Evolutionary conservation across 2,329 filamentous ascomycete species (phyloP).

Genomic region (Didymellaceae sp.): DNA sequence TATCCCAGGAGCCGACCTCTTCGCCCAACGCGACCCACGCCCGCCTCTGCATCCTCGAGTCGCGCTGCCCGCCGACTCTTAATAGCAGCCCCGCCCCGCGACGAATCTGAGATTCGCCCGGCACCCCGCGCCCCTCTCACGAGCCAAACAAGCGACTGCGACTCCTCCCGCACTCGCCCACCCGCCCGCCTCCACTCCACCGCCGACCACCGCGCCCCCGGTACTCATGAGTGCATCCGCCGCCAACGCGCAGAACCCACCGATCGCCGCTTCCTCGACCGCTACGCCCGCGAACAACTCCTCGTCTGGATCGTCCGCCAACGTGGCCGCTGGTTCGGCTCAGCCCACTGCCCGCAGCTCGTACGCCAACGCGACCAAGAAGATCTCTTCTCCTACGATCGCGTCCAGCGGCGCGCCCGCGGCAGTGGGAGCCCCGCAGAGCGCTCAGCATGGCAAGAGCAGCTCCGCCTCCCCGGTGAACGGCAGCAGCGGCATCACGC

Average conservation of each 20-base stretch:
- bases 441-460: constrained; percentile 53
- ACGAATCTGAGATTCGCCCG: constrained; percentile 42
- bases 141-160: neutral
- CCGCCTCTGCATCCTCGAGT: constrained; percentile 39
- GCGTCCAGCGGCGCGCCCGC: constrained; percentile 59
- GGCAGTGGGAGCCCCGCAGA: constrained; percentile 63
- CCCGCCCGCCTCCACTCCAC: constrained; percentile 15
- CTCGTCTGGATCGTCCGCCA: constrained; percentile 59
- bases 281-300: constrained; percentile 57
- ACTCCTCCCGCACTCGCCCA: constrained; percentile 17
- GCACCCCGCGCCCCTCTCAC: constrained; percentile 25
- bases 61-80: constrained; percentile 32
- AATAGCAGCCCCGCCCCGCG: constrained; percentile 30
- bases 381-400: constrained; percentile 56
- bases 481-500: constrained; percentile 77
- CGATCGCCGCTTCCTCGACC: constrained; percentile 55
- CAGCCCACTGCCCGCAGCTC: constrained; percentile 62
- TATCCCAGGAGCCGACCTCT: constrained; percentile 35
- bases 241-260: constrained; percentile 58
- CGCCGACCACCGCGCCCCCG: constrained; percentile 25
- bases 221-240: constrained; percentile 69
- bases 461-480: constrained; percentile 75
- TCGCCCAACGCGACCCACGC: constrained; percentile 27
- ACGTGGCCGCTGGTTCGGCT: constrained; percentile 60
- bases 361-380: constrained; percentile 69